Base-by-base conservation (phyloP, 768 basidiomycete species). In the Boletellus ananiceps region DNA sequence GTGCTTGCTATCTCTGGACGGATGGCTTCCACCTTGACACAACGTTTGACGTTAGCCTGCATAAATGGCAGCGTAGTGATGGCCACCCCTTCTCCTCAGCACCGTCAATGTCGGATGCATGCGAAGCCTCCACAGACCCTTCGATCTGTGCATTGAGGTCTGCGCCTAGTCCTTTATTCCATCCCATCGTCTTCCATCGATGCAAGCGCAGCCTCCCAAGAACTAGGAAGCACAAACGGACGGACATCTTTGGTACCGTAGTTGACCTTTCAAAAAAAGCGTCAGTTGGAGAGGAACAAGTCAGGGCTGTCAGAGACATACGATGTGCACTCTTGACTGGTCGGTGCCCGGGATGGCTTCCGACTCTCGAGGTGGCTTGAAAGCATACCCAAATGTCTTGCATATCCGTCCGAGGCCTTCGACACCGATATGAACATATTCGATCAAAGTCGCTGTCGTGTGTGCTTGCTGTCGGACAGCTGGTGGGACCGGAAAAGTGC, bases 111-210 rank as follows among this genome's bases (percentile, higher is more conserved):
- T 58, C 54, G 31, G 68, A 63, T 8, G 54, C 41, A 37, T 69
- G 53, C 5, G 60, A 67, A 80, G 89, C 80, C 19, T 78, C 72
- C 5, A 82, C 69, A 31, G 83, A 69, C 9, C 77, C 77, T 57
- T 93, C 84, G 41, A 99, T 84, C 53, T 78, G 79, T 13, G 63
- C 64, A 2, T 82, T 79, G 11, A 98, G 69, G 57, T 95, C 89
- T 14, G 82, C 84, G 3, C 95, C 95, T 3, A 96, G 80, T 7
- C 95, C 95, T 64, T 94, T 97, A 5, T 80, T 80, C 95, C 95
- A 99, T 2, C 95, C 95, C 83, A 95, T 94, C 0, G 90, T 97
- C 25, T 23, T 39, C 41, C n/a, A 49, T 33, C 3, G 40, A 54
- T 19, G 38, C 37, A 19, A 75, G 46, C 1, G 68, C 68, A 15